Conservation (phyloP, 805 yeast genomes). For the Ogataea haglerorum region DNA sequence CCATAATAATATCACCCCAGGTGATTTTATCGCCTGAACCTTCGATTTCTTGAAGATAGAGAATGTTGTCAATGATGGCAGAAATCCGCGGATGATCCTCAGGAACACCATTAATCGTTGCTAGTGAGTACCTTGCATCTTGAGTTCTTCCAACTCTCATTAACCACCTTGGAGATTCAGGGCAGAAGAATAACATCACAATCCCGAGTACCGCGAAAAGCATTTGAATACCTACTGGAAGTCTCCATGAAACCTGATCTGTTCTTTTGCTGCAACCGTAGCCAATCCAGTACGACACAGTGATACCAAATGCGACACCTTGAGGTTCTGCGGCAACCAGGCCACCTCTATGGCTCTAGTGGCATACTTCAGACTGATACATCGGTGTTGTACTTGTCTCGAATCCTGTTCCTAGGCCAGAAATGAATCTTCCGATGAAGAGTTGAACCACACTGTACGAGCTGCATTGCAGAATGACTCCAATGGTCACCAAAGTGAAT, state of each 20-base stretch:
- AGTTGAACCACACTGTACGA: conserved; percentile 39
- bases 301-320: conserved; percentile 60
- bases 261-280: conserved; percentile 31
- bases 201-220: conserved; percentile 38
- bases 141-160: conserved; percentile 38
- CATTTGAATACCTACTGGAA: conserved; percentile 51
- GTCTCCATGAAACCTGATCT: conserved; percentile 34
- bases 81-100: no score
- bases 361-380: no score
- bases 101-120: no score
- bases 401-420: conserved; percentile 61
- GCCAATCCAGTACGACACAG: conserved; percentile 53
- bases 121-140: no score
- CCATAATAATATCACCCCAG: no score
- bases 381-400: no score
- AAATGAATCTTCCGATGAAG: conserved; percentile 49
- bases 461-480: conserved; percentile 34
- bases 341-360: no score
- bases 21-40: no score
- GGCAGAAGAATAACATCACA: conserved; percentile 38
- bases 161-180: conserved; percentile 55
- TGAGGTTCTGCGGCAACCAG: conserved; percentile 62
- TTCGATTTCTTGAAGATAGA: no score
- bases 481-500: conserved; percentile 27
- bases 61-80: no score